A percentile compares a stretch with the other conserved stretches of the same genome.
These are phyloP conservation scores for Baeospora myosura DNA, from an alignment of 1,284 basidiomycete species.

Conservation along the genomic window DNA sequence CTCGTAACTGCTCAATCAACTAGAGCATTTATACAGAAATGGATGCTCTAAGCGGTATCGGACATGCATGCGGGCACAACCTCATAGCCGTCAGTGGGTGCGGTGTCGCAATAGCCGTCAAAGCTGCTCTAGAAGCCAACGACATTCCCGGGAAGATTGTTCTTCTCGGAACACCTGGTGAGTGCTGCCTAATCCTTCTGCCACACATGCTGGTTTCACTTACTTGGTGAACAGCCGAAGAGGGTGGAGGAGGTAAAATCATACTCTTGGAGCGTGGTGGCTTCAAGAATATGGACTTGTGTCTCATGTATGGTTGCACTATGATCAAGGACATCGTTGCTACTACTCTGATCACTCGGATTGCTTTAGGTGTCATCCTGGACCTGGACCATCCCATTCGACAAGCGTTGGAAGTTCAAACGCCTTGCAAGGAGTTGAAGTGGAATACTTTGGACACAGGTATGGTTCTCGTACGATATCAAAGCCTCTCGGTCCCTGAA, in stretches of 20 bases:
- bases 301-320: constrained; percentile 51
- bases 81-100: constrained; percentile 76
- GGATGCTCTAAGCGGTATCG: constrained; percentile 58
- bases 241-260: constrained; percentile 74
- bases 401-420: constrained; percentile 44
- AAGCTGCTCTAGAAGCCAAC: constrained; percentile 57
- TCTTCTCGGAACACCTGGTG: constrained; percentile 80
- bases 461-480: constrained; percentile 28
- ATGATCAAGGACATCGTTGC: constrained; percentile 2
- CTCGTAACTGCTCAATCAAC: neutral
- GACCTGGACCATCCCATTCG: constrained; percentile 39
- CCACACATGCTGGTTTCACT: neutral
- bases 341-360: neutral
- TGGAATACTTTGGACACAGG: constrained; percentile 66
- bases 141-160: constrained; percentile 67
- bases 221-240: constrained; percentile 69
- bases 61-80: constrained; percentile 68
- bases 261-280: constrained; percentile 64
- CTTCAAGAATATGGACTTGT: constrained; percentile 72
- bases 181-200: constrained; percentile 9
- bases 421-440: constrained; percentile 51
- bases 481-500: constrained; percentile 7
- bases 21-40: constrained; percentile 28
- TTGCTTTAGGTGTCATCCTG: constrained; percentile 55
- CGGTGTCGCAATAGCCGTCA: constrained; percentile 68